Evolutionary conservation across 257 asterid genomes (phyloP), one percentile per base, ranked within the genome.

Genomic region (Forsythia viridissima): DNA sequence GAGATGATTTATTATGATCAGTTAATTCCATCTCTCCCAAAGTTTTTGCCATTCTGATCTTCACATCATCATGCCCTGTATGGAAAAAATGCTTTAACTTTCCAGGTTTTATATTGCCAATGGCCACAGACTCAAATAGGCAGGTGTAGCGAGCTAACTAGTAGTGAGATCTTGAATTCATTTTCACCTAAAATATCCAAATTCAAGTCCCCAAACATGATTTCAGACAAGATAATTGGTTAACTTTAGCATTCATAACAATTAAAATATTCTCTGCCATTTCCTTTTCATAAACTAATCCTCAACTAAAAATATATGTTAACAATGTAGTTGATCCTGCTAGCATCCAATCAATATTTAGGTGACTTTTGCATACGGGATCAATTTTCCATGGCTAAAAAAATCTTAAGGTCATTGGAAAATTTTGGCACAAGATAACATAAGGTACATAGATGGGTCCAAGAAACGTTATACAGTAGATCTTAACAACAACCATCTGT

Each of bases 21-120:
- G 93, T 87, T 77, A 91, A 78, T 81, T 91, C 95, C 85, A 86
- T 84, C 78, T 89, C 95, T 34, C 89, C 89, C 82, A 91, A 78
- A 71, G 89, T 77, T 84, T 77, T 85, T 12, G 93, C 93, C 95
- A 91, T 91, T 48, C 70, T 84, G 84, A 84, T 83, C 89, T 89
- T 89, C 70, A 87, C 90, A 77, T 82, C 84, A 77, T 87, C 84
- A 13, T 87, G 78, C 73, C 91, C 94, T 90, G 86, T 70, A 80
- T 66, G 70, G 77, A 83, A 24, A 74, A 77, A 20, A 75, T 38
- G 39, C 11, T 63, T 63, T 8, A 20, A 59, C 67, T 59, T 59
- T 57, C 11, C 11, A 57, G 66, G 66, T 18, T 59, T 59, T n/a
- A n/a, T 59, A 59, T 24, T 21, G 70, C 70, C 37, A 21, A 30